Evolutionary conservation across 805 yeast species (phyloP), one percentile per base, ranked within the genome.

Genomic region (Wickerhamomyces ciferrii): DNA sequence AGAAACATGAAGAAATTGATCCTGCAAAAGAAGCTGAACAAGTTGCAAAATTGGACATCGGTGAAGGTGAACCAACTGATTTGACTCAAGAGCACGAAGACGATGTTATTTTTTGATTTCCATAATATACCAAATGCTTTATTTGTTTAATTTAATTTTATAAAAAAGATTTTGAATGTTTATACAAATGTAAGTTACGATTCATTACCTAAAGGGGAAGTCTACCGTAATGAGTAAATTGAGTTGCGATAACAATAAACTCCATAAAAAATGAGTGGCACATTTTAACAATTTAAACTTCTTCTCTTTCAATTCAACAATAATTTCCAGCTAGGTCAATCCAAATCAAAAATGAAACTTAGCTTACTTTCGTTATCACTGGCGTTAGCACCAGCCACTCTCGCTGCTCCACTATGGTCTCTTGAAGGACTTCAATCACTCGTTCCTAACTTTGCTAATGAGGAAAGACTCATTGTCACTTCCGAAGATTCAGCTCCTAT

Each of bases 41-140:
- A 20, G 47, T 43, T 29, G 50, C 43, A 15, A 44, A 48, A n/a
- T 20, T 20, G 29, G 48, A 44, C 38, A 53, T 42, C 21, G 49
- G 48, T 31, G 52, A 48, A 25, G 55, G 23, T 23, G 41, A 48
- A 13, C 43, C 53, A 29, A 41, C 46, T 20, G 48, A 45, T 25
- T 53, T 48, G 43, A 49, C 27, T 54, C 49, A 5, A 54, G 70
- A 66, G 42, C 65, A 62, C 41, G 77, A 72, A 53, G 77, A 72
- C 5, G 76, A 71, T 51, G 75, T 74, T 39, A 73, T 74, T 42
- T 73, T 73, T 51, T 73, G 53, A 52, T 17, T 14, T 18, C 20
- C 8, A 9, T 34, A n/a, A n/a, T n/a, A n/a, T n/a, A n/a, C 35
- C 11, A 9, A 27, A 7, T 27, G 4, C 15, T 27, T 10, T 27